A percentile compares a stretch with the other conserved stretches of the same genome.
phyloP scores from a whole-genome alignment of 2,329 filamentous ascomycete species.

The Hymenoscyphus fructigenus region DNA sequence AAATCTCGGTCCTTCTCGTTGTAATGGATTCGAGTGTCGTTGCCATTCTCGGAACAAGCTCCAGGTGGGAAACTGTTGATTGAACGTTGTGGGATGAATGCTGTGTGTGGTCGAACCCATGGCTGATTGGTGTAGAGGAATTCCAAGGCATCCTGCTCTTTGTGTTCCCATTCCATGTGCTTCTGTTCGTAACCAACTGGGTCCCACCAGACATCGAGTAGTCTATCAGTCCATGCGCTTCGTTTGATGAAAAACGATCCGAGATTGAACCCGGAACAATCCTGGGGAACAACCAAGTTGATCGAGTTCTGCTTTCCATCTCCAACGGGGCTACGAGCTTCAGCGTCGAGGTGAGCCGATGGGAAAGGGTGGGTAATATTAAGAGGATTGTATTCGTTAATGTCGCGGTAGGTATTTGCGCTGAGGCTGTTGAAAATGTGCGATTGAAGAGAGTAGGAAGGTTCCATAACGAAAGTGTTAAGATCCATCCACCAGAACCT shows the following conservation, averaged over 20 bases:
- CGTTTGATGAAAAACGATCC: constrained; percentile 91
- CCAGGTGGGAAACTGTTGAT: constrained; percentile 94
- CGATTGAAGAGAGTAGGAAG: constrained; percentile 80
- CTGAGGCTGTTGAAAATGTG: constrained; percentile 85
- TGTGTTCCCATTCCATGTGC: constrained; percentile 99
- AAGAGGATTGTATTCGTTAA: constrained; percentile 92
- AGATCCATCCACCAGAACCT: constrained; percentile 99
- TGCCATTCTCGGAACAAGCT: constrained; percentile 77
- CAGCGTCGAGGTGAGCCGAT: constrained; percentile 72
- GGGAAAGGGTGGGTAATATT: constrained; percentile 85
- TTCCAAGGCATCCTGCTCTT: constrained; percentile 94
- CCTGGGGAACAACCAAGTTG: constrained; percentile 86
- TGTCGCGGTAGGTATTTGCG: constrained; percentile 82
- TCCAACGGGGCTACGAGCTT: constrained; percentile 69
- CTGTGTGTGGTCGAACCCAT: constrained; percentile 86
- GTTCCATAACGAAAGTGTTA: constrained; percentile 98
- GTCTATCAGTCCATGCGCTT: constrained; percentile 82
- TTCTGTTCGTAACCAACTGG: constrained; percentile 96
- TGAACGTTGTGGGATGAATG: constrained; percentile 84
- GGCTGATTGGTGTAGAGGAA: constrained; percentile 88
- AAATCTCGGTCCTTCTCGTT: constrained; percentile 84
- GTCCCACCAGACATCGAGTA: constrained; percentile 98
- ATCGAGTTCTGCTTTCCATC: constrained; percentile 78
- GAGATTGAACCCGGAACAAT: constrained; percentile 94
- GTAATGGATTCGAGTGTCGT: constrained; percentile 81